Base-by-base conservation (phyloP, 1,139 yeast genomes). In the Blastobotrys apis region DNA sequence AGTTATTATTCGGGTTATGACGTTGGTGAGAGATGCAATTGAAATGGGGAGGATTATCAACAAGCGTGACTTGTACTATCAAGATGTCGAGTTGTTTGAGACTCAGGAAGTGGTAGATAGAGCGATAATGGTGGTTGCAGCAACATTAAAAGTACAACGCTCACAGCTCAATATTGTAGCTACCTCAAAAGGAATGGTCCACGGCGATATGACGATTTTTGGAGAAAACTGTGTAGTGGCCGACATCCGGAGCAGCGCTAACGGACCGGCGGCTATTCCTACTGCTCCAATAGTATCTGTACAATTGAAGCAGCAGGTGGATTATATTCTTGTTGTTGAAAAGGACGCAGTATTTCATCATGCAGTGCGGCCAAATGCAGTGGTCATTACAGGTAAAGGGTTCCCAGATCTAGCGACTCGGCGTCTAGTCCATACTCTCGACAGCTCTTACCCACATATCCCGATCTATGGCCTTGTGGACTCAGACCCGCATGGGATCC, bases 401-500 rank as follows among this genome's bases (percentile, higher is more conserved):
- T 82, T 69, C 52, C 90, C 94, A 0, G 94, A 85, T 58, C 67
- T 75, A 41, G 70, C 80, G 45, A 83, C 85, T 17, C 78, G 81
- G 20, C 72, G 70, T 48, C 75, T 85, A 53, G 71, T 86, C 6
- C 72, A 71, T 22, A 65, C 72, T 47, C 69, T 81, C 49, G 60
- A 75, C 49, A 61, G 62, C 46, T 67, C 70, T 43, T 71, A 73
- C 56, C 81, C 74, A 0, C 63, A 57, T 61, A 73, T 58, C 49
- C 84, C 69, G 53, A 71, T 74, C 48, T 73, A 63, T 62, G 77
- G 71, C 3, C 48, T 72, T 23, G 70, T 78, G 43, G 75, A 75
- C 60, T 75, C 85, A 5, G 95, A 85, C 58, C 79, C 86, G 0
- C 78, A 80, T 60, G 95, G 95, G 0, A 57, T 83, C 6, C 71